Evolutionary conservation across 352 stramenopile genomes (phyloP), one percentile per base, ranked within the genome.

Genomic region (Phytophthora ramorum): DNA sequence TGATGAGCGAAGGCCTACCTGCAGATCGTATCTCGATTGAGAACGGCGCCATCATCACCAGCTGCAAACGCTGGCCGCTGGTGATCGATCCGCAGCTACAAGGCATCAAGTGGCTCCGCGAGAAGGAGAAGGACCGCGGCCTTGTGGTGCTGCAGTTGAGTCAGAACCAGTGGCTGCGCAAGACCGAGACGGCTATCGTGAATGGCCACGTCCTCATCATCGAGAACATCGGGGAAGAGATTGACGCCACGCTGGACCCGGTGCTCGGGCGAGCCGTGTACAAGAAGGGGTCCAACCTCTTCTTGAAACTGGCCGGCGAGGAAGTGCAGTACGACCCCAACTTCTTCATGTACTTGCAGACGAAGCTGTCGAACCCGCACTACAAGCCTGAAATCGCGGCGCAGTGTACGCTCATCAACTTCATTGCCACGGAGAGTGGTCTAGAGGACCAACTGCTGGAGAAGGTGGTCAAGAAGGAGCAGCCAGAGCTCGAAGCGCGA

Each of bases 11-110:
- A 60, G 97, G 97, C 7, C 73, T 99, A 14, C 97, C 97, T 7
- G 96, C 96, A 38, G 97, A 99, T 83, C 90, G 97, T 22, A 98
- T 99, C 51, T 99, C 94, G 22, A 96, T 99, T 20, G 97, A 99
- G 62, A 99, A 99, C 68, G 95, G 97, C 38, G 95, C 96, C 1
- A 98, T 99, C 53, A 98, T 99, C 68, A 98, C 87, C 28, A 98
- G 96, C 50, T 99, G 95, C 73, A 98, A 99, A 69, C 90, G 97
- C 6, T 99, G 97, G 97, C 97, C 96, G 12, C 69, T 99, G 22
- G 92, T 99, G 38, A 99, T 99, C 53, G 97, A 99, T 70, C 97
- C 97, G 56, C 97, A 99, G 71, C 71, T 97, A 16, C 97, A 99
- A 77, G 97, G 96, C 6, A 99, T 99, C 78, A 99, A 99, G 69